phyloP scores from a whole-genome alignment of 2,329 filamentous ascomycete genomes.

The Neobulgaria alba region DNA sequence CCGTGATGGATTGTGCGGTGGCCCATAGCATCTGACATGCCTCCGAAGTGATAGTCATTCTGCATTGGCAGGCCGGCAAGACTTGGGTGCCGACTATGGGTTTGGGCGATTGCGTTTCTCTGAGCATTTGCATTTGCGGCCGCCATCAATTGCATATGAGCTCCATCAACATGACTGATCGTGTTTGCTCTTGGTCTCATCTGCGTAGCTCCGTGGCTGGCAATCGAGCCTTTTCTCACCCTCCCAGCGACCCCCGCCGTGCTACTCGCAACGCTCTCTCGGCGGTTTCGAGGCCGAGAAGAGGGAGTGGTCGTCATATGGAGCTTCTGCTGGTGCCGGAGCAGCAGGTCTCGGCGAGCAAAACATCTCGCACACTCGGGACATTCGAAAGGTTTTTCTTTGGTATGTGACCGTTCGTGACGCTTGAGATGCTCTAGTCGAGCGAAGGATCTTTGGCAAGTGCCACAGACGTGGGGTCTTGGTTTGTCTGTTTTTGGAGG shows the following conservation, averaged over 20 bases:
- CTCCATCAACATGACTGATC: conserved; percentile 83
- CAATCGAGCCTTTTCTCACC: conserved; percentile 88
- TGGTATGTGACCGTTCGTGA: conserved; percentile 95
- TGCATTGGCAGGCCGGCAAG: conserved; percentile 58
- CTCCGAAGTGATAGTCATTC: conserved; percentile 57
- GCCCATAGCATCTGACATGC: conserved; percentile 61
- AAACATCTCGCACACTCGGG: conserved; percentile 93
- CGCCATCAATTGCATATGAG: conserved; percentile 64
- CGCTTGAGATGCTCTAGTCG: conserved; percentile 93
- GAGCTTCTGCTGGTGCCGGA: conserved; percentile 96
- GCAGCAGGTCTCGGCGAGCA: conserved; percentile 79
- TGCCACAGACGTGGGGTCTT: conserved; percentile 85
- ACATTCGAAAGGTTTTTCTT: conserved; percentile 96
- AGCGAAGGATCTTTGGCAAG: conserved; percentile 87
- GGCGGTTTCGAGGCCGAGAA: conserved; percentile 74
- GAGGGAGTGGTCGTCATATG: conserved; percentile 88
- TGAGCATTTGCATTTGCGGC: conserved; percentile 40
- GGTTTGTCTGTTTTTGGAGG: conserved; percentile 96
- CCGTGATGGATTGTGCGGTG: conserved; percentile 57
- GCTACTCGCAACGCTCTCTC: conserved; percentile 76
- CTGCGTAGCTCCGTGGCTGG: conserved; percentile 44
- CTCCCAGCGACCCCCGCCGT: conserved; percentile 58
- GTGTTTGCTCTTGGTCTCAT: conserved; percentile 92
- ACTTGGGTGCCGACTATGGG: conserved; percentile 66
- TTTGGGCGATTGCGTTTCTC: conserved; percentile 39